These are phyloP conservation scores for Cercophora newfieldiana DNA, from an alignment of 495 filamentous ascomycete genomes.

Conservation along the genomic window DNA sequence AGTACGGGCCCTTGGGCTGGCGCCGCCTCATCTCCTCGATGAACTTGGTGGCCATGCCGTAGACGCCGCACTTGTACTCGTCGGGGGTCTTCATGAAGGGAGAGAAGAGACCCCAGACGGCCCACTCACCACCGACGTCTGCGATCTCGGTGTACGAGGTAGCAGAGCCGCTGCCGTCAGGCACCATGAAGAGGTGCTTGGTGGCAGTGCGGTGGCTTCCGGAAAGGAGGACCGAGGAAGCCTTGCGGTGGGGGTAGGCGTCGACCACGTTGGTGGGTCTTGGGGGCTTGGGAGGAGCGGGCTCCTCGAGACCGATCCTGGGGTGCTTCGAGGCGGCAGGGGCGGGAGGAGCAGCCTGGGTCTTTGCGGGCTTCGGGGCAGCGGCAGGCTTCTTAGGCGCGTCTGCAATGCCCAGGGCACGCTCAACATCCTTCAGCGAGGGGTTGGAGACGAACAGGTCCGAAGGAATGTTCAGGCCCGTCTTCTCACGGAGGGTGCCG, in stretches of 20 bases:
- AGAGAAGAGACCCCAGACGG: conserved; percentile 65
- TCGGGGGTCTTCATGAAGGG: conserved; percentile 62
- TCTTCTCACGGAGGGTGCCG: conserved; percentile 60
- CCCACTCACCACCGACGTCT: conserved; percentile 48
- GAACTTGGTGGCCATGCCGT: conserved; percentile 57
- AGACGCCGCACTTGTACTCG: conserved; percentile 56
- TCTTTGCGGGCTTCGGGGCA: conserved; percentile 38
- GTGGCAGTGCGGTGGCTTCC: conserved; percentile 61
- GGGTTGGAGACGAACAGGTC: conserved; percentile 51
- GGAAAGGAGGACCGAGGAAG: conserved; percentile 59
- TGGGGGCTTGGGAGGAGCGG: conserved; percentile 35
- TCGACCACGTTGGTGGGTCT: conserved; percentile 55
- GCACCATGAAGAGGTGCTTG: conserved; percentile 70
- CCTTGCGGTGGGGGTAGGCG: conserved; percentile 69
- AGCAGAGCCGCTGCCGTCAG: conserved; percentile 74
- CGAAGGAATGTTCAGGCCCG: conserved; percentile 45
- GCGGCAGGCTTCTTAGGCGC: conserved; percentile 39
- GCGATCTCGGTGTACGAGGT: conserved; percentile 62
- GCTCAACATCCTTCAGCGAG: conserved; percentile 50
- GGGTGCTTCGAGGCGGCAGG: conserved; percentile 33
- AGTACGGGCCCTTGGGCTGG: conserved; percentile 67
- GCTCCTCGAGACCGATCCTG: conserved; percentile 35
- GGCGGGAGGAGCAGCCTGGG: conserved; percentile 22
- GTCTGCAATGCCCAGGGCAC: conserved; percentile 43
- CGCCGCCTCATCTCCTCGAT: conserved; percentile 62